These are phyloP conservation scores for Passiflora organensis DNA, from an alignment of 345 rosid species.

Conservation along the genomic window DNA sequence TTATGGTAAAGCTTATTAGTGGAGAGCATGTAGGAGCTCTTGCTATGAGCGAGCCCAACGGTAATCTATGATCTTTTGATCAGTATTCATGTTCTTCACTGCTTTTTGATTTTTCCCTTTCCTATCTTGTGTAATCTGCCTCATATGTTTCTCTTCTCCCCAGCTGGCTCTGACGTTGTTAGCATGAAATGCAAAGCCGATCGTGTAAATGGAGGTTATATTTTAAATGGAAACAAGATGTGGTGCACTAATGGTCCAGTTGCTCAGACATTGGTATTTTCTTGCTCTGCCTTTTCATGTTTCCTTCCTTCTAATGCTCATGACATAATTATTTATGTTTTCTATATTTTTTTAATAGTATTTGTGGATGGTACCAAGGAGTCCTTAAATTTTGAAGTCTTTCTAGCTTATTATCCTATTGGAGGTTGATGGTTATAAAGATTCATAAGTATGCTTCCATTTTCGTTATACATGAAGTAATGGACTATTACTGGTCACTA, in stretches of 20 bases:
- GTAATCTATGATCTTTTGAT: conserved; percentile 34
- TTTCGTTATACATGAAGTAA: too few species aligned
- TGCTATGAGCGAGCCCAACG: conserved; percentile 98
- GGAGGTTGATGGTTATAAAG: too few species aligned
- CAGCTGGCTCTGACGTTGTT: conserved; percentile 97
- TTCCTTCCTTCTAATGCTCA: not conserved
- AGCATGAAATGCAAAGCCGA: conserved; percentile 98
- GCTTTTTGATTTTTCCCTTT: not conserved
- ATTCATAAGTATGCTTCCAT: too few species aligned
- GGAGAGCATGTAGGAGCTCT: conserved; percentile 98
- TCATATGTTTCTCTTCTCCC: conserved; percentile 9
- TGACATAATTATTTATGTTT: too few species aligned
- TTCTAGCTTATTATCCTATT: too few species aligned
- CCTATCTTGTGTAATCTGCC: not conserved
- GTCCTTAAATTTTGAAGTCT: too few species aligned
- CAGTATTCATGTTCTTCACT: not conserved
- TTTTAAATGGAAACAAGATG: conserved; percentile 86
- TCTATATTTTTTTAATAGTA: too few species aligned
- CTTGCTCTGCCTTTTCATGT: conserved; percentile 1
- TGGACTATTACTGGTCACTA: too few species aligned
- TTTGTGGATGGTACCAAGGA: too few species aligned
- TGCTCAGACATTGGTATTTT: conserved; percentile 83
- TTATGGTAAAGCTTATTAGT: conserved; percentile 71
- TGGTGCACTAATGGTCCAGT: conserved; percentile 98
- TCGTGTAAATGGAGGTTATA: conserved; percentile 74